A percentile compares a stretch with the other conserved stretches of the same genome.
Conservation (phyloP, 2,329 filamentous ascomycete genomes). For the Davidsoniella neocaledoniae region DNA sequence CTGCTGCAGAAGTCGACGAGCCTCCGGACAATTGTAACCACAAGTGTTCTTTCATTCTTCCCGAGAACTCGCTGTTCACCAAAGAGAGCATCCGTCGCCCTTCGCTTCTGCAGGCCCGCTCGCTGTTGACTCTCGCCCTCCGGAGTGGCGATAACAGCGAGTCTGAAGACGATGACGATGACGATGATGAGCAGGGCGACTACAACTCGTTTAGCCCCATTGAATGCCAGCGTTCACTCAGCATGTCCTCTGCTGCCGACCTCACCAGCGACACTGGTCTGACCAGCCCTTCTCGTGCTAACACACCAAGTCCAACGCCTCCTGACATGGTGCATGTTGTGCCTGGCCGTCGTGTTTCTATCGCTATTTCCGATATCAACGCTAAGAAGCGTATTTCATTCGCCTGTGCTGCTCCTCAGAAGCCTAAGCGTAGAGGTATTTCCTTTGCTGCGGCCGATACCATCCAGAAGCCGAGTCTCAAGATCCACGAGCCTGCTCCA, state of each 20-base stretch:
- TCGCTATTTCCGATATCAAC: constrained; percentile 8
- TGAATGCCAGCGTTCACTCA: constrained; percentile 22
- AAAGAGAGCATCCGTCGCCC: constrained; percentile 17
- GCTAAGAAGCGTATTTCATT: constrained; percentile 13
- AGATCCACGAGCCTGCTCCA: constrained; percentile 15
- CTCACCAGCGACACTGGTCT: constrained; percentile 88
- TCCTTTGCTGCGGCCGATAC: background rate
- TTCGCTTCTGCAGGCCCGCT: constrained; percentile 22
- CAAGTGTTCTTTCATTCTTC: constrained; percentile 1
- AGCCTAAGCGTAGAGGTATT: constrained; percentile 1
- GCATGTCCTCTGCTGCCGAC: constrained; percentile 69
- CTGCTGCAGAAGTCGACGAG: constrained; percentile 13
- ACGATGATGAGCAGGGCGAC: constrained; percentile 41
- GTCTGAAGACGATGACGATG: constrained; percentile 18
- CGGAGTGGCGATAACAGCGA: constrained; percentile 48
- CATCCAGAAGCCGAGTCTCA: constrained; percentile 1
- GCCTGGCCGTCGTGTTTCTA: constrained; percentile 14
- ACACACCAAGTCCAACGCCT: constrained; percentile 75
- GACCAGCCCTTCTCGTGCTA: constrained; percentile 76
- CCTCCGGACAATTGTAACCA: constrained; percentile 11
- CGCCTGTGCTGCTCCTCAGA: constrained; percentile 8
- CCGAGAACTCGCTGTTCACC: constrained; percentile 11
- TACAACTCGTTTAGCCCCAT: constrained; percentile 41
- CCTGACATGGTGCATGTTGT: constrained; percentile 33
- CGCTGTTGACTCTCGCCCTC: constrained; percentile 74